Conservation (phyloP, 2,329 filamentous ascomycete species). For the Cladophialophora carrionii region DNA sequence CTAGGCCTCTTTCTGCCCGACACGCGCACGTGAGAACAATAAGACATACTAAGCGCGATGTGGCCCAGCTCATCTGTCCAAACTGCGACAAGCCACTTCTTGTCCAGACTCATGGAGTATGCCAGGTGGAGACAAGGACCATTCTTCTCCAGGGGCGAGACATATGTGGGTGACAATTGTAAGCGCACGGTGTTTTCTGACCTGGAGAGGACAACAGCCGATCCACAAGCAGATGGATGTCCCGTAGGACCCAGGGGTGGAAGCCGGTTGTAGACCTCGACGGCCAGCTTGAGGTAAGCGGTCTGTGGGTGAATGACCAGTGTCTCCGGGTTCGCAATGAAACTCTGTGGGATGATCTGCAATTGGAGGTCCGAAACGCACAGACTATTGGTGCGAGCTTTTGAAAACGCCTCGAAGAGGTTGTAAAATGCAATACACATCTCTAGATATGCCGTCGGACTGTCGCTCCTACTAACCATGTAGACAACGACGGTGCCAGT, state of each 20-base stretch:
- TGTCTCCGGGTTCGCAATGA: slow-evolving; percentile 56
- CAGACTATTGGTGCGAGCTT: slow-evolving; percentile 15
- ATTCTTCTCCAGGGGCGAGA: slow-evolving; percentile 60
- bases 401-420: slow-evolving; percentile 59
- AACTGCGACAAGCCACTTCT: slow-evolving; percentile 61
- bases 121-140: slow-evolving; percentile 62
- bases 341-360: slow-evolving; percentile 61
- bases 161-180: slow-evolving; percentile 58
- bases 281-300: slow-evolving; percentile 56
- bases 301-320: slow-evolving; percentile 56
- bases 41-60: slow-evolving; percentile 58
- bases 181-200: slow-evolving; percentile 55
- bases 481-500: slow-evolving; percentile 59
- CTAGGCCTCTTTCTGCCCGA: slow-evolving; percentile 43
- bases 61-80: slow-evolving; percentile 63
- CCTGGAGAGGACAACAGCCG: slow-evolving; percentile 59
- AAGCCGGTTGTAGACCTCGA: slow-evolving; percentile 63
- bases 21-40: slow-evolving; percentile 50
- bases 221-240: slow-evolving; percentile 51
- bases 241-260: slow-evolving; percentile 48
- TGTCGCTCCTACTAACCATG: slow-evolving; percentile 57
- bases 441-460: slow-evolving; percentile 48
- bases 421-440: slow-evolving; percentile 62
- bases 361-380: slow-evolving; percentile 56
- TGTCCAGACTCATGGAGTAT: slow-evolving; percentile 59